Base-by-base conservation (phyloP, 164 flowering plant species). In the Magnolia changhungtana region DNA sequence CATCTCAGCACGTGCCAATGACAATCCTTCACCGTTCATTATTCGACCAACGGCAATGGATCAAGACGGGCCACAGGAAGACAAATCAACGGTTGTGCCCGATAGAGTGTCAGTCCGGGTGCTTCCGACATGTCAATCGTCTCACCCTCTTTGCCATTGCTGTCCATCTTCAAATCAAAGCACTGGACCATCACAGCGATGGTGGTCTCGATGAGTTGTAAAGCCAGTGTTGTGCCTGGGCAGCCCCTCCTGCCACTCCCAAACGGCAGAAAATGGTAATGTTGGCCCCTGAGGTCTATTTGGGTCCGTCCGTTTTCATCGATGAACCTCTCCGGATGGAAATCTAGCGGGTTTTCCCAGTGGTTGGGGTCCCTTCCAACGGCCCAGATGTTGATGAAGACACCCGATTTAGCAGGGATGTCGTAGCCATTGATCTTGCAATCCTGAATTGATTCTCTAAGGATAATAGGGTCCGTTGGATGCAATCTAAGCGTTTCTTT, bases 401-500 rank as follows among this genome's bases (percentile, higher is more conserved):
- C 50, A 16, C 63, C 59, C 16, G 88, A 85, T 14, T 74, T 77
- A 49, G 89, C 85, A 0, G 88, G 87, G 19, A 92, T 81, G 21
- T 85, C 58, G 66, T 84, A 87, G 21, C 85, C 90, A 10, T 24
- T 65, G 8, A 91, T 72, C 1, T 20, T 81, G 76, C 87, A 85
- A n/a, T 80, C 76, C 71, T 84, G 77, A 8, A 52, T 77, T 0
- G 85, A 83, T 64, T 82, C 78, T 75, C 91, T 81, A 0, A 75
- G 2, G 10, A 81, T 75, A 1, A 90, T 9, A 2, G 97, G 93
- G 0, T 77, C 85, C 0, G 37, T 11, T 23, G 95, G 91, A 80
- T 92, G 90, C 2, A 90, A 76, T 61, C 95, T 81, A 1, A 88
- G 76, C 21, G 87, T 80, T 76, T 86, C 92, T 73, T 89, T 92